These are phyloP conservation scores for Urtica urens DNA, from an alignment of 306 rosid genomes.

Conservation along the genomic window DNA sequence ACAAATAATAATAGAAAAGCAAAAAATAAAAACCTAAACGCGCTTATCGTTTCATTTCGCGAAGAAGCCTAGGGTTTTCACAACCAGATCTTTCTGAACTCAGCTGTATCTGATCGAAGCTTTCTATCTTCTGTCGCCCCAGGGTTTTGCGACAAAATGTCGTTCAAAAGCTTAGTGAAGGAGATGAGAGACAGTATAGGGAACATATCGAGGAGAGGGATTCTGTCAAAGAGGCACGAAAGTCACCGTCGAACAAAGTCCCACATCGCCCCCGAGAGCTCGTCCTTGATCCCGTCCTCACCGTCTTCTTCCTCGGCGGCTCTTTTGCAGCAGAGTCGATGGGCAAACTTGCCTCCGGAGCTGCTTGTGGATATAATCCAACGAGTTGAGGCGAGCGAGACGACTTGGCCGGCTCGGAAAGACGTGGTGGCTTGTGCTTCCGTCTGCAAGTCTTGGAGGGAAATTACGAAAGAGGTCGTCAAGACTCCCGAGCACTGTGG, in stretches of 20 bases:
- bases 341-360: conserved; percentile 84
- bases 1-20: not conserved
- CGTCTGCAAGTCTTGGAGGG: conserved; percentile 79
- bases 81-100: not conserved
- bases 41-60: not conserved
- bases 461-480: conserved; percentile 56
- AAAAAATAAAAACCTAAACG: not conserved
- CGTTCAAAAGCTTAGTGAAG: conserved; percentile 37
- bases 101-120: not conserved
- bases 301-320: conserved; percentile 8
- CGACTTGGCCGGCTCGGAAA: conserved; percentile 75
- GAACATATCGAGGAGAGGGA: conserved; percentile 38
- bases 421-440: conserved; percentile 77
- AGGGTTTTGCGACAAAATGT: conserved; percentile 33
- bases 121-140: not conserved
- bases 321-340: conserved; percentile 30
- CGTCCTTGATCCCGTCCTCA: conserved; percentile 15
- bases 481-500: conserved; percentile 83
- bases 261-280: conserved; percentile 62
- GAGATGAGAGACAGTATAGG: conserved; percentile 50
- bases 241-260: conserved; percentile 52
- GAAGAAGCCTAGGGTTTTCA: not conserved
- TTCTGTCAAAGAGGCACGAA: conserved; percentile 24
- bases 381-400: conserved; percentile 67
- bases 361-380: conserved; percentile 72